Base-by-base conservation (phyloP, 2,329 filamentous ascomycete genomes). In the Dactylellina drechsleri region DNA sequence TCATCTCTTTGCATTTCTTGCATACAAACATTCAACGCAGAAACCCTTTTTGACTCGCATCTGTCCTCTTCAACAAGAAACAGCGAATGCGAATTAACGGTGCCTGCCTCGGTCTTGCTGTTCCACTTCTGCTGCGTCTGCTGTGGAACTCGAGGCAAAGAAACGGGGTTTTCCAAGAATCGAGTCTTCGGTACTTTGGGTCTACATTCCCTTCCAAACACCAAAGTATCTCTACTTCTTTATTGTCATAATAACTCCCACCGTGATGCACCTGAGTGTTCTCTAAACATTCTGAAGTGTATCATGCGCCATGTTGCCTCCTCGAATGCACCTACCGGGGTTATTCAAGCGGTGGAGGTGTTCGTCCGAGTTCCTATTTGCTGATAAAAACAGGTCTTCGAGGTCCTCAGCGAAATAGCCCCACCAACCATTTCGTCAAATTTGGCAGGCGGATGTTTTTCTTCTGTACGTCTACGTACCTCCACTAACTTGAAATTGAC, bases 1-100 rank as follows among this genome's bases (percentile, higher is more conserved):
- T 68, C 64, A 65, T 58, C 71, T 62, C 31, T 68, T 45, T 68
- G 64, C 64, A 64, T 75, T 68, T 57, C 45, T 59, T 56, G 53
- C 71, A 53, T 75, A 57, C 71, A 66, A 53, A 10, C 31, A 36
- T 57, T 47, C 62, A 43, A 58, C 47, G 36, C 47, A 47, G 47
- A 68, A 36, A 54, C 54, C 65, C 65, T 59, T 68, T 50, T 57
- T 26, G n/a, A n/a, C 31, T 28, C 65, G 62, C 62, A 57, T 57
- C 40, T 56, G 15, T 13, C 50, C 15, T 36, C 18, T 23, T 56
- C 40, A 49, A 64, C 15, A 5, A 47, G 43, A 18, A 5, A 6
- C 16, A 47, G 13, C 43, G 16, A 47, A 47, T 47, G 58, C 49
- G 49, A 68, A 45, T 45, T 31, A 36, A 16, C n/a, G 71, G 71